These are phyloP conservation scores for Globisporangium yorkense DNA, from an alignment of 352 stramenopile species.

Conservation along the genomic window DNA sequence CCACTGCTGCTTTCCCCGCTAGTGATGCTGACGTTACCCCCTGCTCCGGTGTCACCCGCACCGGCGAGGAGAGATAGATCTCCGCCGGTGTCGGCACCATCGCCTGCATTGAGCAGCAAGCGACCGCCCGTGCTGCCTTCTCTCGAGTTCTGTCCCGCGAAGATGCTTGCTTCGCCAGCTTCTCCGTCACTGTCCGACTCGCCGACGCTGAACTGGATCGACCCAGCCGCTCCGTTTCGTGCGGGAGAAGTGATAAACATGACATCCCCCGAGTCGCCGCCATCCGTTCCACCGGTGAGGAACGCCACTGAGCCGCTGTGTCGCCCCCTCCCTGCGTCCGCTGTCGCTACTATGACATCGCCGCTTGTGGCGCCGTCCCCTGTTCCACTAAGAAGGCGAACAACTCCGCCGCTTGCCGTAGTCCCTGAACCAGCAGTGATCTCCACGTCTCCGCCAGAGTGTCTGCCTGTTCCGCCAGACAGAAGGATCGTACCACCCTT, in stretches of 20 bases:
- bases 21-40: slow-evolving; percentile 17
- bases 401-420: slow-evolving; percentile 16
- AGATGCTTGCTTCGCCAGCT: slow-evolving; percentile 14
- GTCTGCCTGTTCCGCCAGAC: slow-evolving; percentile 22
- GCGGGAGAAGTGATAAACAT: slow-evolving; percentile 22
- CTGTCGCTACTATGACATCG: slow-evolving; percentile 20
- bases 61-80: slow-evolving; percentile 16
- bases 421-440: slow-evolving; percentile 22
- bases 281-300: slow-evolving; percentile 23
- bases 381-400: slow-evolving; percentile 23
- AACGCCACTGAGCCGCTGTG: slow-evolving; percentile 23
- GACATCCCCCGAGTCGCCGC: slow-evolving; percentile 25
- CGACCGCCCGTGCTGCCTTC: slow-evolving; percentile 13
- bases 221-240: slow-evolving; percentile 7
- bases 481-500: slow-evolving; percentile 24
- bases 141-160: slow-evolving; percentile 16
- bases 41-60: slow-evolving; percentile 9
- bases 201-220: slow-evolving; percentile 20
- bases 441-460: slow-evolving; percentile 20
- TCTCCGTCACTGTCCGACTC: slow-evolving; percentile 10
- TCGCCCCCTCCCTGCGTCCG: slow-evolving; percentile 16
- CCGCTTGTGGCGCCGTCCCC: slow-evolving; percentile 22
- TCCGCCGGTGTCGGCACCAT: slow-evolving; percentile 12
- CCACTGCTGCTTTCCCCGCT: slow-evolving; percentile 19
- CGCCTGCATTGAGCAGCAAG: slow-evolving; percentile 14